Conservation (phyloP, 768 basidiomycete species). For the Royoungia palumana region DNA sequence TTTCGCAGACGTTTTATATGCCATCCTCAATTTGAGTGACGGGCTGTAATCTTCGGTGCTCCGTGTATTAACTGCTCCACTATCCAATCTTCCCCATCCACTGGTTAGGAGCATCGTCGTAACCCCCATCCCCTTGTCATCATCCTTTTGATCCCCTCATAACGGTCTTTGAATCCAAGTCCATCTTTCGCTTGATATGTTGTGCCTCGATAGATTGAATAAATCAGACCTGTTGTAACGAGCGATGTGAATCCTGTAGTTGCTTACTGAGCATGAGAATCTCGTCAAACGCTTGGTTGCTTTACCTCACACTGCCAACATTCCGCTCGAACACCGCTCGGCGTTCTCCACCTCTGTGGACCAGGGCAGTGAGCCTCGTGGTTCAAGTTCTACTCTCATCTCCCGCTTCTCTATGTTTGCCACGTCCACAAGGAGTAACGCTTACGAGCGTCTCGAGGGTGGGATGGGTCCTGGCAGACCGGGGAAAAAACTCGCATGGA, state of each 20-base stretch:
- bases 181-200: conserved; percentile 5
- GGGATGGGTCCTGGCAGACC: conserved; percentile 51
- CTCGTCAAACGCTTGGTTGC: too few relatives aligned
- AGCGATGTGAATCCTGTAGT: too few relatives aligned
- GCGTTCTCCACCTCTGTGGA: conserved; percentile 32
- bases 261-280: too few relatives aligned
- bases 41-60: conserved; percentile 42
- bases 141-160: not conserved
- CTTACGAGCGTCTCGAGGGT: conserved; percentile 61
- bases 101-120: conserved; percentile 56
- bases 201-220: conserved; percentile 8
- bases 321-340: conserved; percentile 19
- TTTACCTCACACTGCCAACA: too few relatives aligned
- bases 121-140: conserved; percentile 31
- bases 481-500: conserved; percentile 49
- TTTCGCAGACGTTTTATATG: conserved; percentile 5
- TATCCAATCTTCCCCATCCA: conserved; percentile 36
- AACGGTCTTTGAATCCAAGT: conserved; percentile 1
- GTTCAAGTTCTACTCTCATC: conserved; percentile 8
- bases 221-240: not conserved
- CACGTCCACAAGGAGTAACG: conserved; percentile 38
- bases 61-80: conserved; percentile 33
- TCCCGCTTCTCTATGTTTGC: conserved; percentile 18
- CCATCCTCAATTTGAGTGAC: not conserved
- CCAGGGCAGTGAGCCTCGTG: conserved; percentile 24